phyloP scores from a whole-genome alignment of 2,329 filamentous ascomycete species.

The Fusarium verticillioides region DNA sequence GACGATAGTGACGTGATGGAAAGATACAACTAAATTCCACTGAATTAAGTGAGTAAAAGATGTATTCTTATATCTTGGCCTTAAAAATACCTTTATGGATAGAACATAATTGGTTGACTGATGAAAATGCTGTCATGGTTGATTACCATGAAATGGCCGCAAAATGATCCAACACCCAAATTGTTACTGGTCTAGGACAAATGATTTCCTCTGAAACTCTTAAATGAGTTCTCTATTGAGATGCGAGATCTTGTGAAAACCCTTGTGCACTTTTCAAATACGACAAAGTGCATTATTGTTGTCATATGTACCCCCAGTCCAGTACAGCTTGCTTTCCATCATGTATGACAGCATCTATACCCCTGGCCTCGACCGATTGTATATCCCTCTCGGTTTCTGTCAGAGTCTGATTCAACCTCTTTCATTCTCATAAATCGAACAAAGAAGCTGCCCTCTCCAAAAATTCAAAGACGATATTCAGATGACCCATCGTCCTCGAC shows the following conservation, averaged over 20 bases:
- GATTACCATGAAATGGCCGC: background rate
- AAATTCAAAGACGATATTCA: slow-evolving; percentile 17
- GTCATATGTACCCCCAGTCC: background rate
- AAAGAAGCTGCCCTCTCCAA: background rate
- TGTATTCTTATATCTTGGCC: slow-evolving; percentile 3
- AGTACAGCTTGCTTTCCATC: background rate
- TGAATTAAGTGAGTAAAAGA: rapidly evolving
- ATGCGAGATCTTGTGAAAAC: background rate
- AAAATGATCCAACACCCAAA: background rate
- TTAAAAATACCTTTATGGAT: slow-evolving; percentile 14
- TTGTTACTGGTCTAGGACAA: rapidly evolving
- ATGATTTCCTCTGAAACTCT: background rate
- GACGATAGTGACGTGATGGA: slow-evolving; percentile 10
- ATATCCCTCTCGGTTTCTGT: too few relatives aligned
- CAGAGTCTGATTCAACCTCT: rapidly evolving
- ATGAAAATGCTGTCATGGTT: background rate
- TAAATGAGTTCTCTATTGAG: background rate
- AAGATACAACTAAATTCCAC: background rate
- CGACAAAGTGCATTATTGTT: background rate
- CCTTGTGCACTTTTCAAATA: background rate
- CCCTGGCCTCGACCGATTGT: background rate
- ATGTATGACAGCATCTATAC: background rate
- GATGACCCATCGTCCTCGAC: background rate
- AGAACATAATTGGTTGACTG: background rate
- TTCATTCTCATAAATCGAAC: background rate